Evolutionary conservation across 257 asterid genomes (phyloP).

Genomic region (Solanum chiquidenum): DNA sequence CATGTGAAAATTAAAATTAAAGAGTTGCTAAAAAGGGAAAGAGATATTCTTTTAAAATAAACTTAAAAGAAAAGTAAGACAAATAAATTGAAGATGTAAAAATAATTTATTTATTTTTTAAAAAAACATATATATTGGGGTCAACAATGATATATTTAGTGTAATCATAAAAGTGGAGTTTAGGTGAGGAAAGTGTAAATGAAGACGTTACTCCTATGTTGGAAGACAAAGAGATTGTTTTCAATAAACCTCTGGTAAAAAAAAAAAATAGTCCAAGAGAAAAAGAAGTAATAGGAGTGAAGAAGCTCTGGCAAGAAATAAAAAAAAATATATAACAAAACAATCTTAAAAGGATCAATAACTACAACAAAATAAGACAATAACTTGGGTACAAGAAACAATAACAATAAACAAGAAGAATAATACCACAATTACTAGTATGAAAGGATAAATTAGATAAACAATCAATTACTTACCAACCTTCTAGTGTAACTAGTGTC

Average conservation of each 20-base stretch:
- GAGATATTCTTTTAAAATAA: too few species aligned
- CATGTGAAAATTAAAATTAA: too few species aligned
- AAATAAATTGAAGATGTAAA: too few species aligned
- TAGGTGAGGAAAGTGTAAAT: not conserved
- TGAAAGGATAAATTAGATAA: not conserved
- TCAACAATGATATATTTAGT: not conserved
- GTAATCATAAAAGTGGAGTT: not conserved
- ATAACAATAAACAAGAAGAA: not conserved
- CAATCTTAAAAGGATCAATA: too few species aligned
- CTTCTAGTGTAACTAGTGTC: not conserved
- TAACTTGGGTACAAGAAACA: not conserved
- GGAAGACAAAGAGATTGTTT: too few species aligned
- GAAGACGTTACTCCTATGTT: not conserved
- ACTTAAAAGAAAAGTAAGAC: not conserved
- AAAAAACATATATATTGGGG: not conserved
- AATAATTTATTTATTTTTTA: too few species aligned
- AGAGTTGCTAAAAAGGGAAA: not conserved
- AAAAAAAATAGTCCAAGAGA: not conserved
- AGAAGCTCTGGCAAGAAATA: too few species aligned
- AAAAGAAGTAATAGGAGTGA: not conserved
- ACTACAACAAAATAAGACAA: not conserved
- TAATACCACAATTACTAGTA: not conserved
- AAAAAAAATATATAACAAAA: too few species aligned
- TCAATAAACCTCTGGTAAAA: accelerated
- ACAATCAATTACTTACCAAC: not conserved